phyloP scores from a whole-genome alignment of 2,329 filamentous ascomycete genomes.

The Incumbomyces lentus region DNA sequence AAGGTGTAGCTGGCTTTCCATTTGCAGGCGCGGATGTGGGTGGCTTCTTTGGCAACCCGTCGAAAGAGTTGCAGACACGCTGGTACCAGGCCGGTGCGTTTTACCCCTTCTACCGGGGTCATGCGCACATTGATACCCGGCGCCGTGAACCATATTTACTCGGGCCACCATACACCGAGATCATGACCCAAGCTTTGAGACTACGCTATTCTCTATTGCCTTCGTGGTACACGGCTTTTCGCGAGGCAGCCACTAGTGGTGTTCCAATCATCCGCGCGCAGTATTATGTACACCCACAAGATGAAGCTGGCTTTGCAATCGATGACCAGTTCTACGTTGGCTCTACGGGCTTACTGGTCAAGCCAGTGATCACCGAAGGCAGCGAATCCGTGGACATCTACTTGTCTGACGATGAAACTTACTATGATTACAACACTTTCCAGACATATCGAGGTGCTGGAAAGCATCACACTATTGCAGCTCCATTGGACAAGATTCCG shows the following conservation, averaged over 20 bases:
- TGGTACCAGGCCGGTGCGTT: slow-evolving; percentile 97
- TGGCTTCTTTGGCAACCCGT: slow-evolving; percentile 95
- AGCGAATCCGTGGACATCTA: slow-evolving; percentile 67
- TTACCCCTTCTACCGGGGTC: slow-evolving; percentile 95
- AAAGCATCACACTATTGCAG: slow-evolving; percentile 57
- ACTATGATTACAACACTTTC: slow-evolving; percentile 94
- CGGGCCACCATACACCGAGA: slow-evolving; percentile 71
- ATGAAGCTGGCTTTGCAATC: slow-evolving; percentile 75
- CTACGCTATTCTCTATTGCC: slow-evolving; percentile 83
- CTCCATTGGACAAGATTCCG: slow-evolving; percentile 77
- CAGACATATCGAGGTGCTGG: slow-evolving; percentile 62
- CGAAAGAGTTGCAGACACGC: slow-evolving; percentile 77
- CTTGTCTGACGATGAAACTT: slow-evolving; percentile 76
- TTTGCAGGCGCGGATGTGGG: slow-evolving; percentile 94
- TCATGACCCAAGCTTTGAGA: slow-evolving; percentile 78
- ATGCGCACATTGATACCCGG: slow-evolving; percentile 92
- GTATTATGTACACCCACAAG: slow-evolving; percentile 80
- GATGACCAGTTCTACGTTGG: slow-evolving; percentile 93
- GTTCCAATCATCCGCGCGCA: slow-evolving; percentile 84
- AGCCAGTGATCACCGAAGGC: slow-evolving; percentile 74
- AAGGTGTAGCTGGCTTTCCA: slow-evolving; percentile 85
- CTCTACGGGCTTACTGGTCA: slow-evolving; percentile 77
- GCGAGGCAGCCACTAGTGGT: slow-evolving; percentile 70
- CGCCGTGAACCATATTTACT: slow-evolving; percentile 86
- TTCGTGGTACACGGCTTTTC: slow-evolving; percentile 95